Base-by-base conservation (phyloP, 192 early-diverging fungal genomes). In the Obelidium mucronatum region DNA sequence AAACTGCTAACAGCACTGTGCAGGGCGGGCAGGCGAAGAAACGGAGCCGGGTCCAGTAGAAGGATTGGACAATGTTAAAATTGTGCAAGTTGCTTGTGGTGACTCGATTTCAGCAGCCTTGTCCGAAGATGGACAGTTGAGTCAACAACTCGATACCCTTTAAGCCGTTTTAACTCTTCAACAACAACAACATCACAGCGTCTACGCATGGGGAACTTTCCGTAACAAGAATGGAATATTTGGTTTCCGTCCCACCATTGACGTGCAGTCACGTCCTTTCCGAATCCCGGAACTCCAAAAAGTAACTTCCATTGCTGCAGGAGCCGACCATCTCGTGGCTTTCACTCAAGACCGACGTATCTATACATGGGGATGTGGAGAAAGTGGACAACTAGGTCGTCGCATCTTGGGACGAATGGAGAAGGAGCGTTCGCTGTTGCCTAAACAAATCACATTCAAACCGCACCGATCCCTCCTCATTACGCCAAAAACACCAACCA, bases 181-280 rank as follows among this genome's bases (percentile, higher is more conserved):
- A n/a, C n/a, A 42, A 76, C 58, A 17, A 81, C 40, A 19, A 8
- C 30, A 68, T 68, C 44, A 40, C 44, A 82, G 81, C 35, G 91
- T 97, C 17, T 98, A 94, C 76, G 84, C 86, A 51, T 96, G 95
- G 93, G 95, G 96, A 52, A 95, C 95, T 3, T 96, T 92, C 74
- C 88, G 94, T 75, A 90, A 89, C 70, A 88, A 91, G 24, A 92
- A 91, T 70, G 96, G 72, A 62, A 91, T 92, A 74, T 91, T 96
- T 79, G 95, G 95, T 19, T 95, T 94, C 74, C 86, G 86, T 31
- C 88, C 85, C 24, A 86, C 79, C 48, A 88, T 91, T 59, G 80
- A 85, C 48, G 84, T 91, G 37, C 94, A 95, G 77, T 76, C 76
- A 2, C 76, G 80, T 1, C 93, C 93, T 0, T 80, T 82, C 15